Percentiles rank a stretch among this genome's conserved stretches.
Evolutionary conservation across 1,284 basidiomycete genomes (phyloP).

Genomic region (Amanita bisporigera): DNA sequence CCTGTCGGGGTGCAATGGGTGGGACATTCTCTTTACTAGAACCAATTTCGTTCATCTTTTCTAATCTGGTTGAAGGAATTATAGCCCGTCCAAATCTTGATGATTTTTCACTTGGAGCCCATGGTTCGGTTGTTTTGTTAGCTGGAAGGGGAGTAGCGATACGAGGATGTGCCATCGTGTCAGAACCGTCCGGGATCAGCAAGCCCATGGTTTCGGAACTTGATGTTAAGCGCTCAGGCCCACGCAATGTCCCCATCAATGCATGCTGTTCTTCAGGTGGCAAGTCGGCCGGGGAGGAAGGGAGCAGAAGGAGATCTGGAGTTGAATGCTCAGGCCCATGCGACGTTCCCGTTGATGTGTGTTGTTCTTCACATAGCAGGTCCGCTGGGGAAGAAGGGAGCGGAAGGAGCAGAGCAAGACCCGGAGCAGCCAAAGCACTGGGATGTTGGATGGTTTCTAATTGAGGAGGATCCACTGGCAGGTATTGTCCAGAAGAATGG

Average conservation of each 20-base stretch:
- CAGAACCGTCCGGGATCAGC: background rate
- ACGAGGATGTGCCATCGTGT: background rate
- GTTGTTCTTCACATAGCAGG: background rate
- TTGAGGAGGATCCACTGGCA: no score
- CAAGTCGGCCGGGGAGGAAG: background rate
- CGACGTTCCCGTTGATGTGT: no score
- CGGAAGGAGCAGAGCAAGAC: no score
- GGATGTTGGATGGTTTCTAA: no score
- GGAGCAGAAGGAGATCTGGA: background rate
- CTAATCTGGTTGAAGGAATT: constrained; percentile 6
- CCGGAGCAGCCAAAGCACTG: no score
- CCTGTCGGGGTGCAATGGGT: background rate
- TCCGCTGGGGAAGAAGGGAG: no score
- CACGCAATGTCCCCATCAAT: background rate
- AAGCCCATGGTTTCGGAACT: background rate
- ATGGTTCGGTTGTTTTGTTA: background rate
- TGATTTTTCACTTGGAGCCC: background rate
- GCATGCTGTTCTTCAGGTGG: background rate
- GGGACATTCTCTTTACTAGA: background rate
- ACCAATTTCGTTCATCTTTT: constrained; percentile 14
- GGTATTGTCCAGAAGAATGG: no score
- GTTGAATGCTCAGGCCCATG: no score
- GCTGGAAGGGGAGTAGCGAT: background rate
- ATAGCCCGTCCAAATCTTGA: background rate
- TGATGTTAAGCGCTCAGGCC: no score